Evolutionary conservation across 2,329 filamentous ascomycete genomes (phyloP).

Genomic region (Lachnellula arida): DNA sequence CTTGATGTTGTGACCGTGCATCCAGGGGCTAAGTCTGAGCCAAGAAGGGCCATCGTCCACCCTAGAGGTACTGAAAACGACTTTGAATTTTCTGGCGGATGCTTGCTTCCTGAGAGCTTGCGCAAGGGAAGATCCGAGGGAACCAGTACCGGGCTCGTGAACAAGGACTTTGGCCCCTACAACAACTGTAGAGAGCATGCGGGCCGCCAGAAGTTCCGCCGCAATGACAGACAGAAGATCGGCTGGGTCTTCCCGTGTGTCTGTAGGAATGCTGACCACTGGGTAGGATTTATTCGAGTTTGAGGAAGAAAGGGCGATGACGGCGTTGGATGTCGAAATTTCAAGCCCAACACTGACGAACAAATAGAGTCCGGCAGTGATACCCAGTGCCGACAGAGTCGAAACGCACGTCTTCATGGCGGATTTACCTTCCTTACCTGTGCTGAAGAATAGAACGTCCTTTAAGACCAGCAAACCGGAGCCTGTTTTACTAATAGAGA

Average conservation of each 20-base stretch:
- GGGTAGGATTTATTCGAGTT: conserved; percentile 9
- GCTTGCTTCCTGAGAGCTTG: conserved; percentile 7
- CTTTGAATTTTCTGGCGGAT: conserved; percentile 5
- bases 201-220: conserved; percentile 1
- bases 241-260: conserved; percentile 3
- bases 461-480: conserved; percentile 3
- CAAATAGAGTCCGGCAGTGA: conserved; percentile 9
- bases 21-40: conserved; percentile 8
- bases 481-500: conserved; percentile 2
- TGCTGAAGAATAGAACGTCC: conserved; percentile 4
- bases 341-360: conserved; percentile 7
- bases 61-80: conserved; percentile 8
- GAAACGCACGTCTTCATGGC: conserved; percentile 7
- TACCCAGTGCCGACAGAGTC: conserved; percentile 8
- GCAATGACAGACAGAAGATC: conserved; percentile 4
- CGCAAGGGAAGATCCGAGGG: conserved; percentile 5
- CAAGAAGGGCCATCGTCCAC: conserved; percentile 5
- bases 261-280: conserved; percentile 7
- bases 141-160: conserved; percentile 5
- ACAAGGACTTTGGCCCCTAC: conserved; percentile 5
- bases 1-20: conserved; percentile 6
- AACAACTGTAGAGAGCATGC: conserved; percentile 1
- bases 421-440: conserved; percentile 4
- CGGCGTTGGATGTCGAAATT: conserved; percentile 6
- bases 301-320: conserved; percentile 8